Evolutionary conservation across 2,329 filamentous ascomycete genomes (phyloP).

Genomic region (Exophiala calicioides): DNA sequence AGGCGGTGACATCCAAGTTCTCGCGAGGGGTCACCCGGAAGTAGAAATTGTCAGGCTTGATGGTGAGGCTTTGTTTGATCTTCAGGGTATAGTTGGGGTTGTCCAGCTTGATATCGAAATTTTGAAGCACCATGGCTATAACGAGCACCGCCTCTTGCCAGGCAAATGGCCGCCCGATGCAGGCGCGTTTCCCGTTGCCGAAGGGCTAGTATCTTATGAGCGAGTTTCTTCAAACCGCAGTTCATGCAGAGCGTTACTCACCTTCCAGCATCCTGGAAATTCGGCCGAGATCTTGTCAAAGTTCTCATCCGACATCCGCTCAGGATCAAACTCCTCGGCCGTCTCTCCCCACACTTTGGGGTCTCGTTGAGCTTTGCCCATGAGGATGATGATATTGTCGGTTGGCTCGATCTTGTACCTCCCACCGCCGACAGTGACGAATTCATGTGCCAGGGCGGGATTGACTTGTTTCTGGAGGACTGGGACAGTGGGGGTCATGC

Average conservation of each 20-base stretch:
- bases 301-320: conserved; percentile 69
- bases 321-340: conserved; percentile 65
- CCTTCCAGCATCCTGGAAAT: conserved; percentile 17
- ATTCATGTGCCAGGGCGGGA: conserved; percentile 35
- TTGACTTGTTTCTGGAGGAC: conserved; percentile 15
- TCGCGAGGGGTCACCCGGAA: conserved; percentile 61
- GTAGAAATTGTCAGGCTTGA: conserved; percentile 57
- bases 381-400: conserved; percentile 52
- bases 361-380: conserved; percentile 62
- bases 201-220: conserved; percentile 73
- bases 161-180: conserved; percentile 72
- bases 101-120: conserved; percentile 66
- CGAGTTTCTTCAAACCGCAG: too few species aligned
- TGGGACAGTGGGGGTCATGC: conserved; percentile 55
- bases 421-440: conserved; percentile 55
- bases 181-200: conserved; percentile 68
- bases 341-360: conserved; percentile 65
- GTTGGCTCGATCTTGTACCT: conserved; percentile 62
- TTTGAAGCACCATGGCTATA: conserved; percentile 66
- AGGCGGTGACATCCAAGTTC: conserved; percentile 42
- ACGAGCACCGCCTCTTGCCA: conserved; percentile 70
- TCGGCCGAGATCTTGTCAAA: conserved; percentile 58
- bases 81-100: conserved; percentile 53
- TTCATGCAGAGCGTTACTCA: neutral
- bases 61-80: conserved; percentile 41